Evolutionary conservation across 352 stramenopile genomes (phyloP), one percentile per base, ranked within the genome.

Genomic region (Globisporangium mamillatum): DNA sequence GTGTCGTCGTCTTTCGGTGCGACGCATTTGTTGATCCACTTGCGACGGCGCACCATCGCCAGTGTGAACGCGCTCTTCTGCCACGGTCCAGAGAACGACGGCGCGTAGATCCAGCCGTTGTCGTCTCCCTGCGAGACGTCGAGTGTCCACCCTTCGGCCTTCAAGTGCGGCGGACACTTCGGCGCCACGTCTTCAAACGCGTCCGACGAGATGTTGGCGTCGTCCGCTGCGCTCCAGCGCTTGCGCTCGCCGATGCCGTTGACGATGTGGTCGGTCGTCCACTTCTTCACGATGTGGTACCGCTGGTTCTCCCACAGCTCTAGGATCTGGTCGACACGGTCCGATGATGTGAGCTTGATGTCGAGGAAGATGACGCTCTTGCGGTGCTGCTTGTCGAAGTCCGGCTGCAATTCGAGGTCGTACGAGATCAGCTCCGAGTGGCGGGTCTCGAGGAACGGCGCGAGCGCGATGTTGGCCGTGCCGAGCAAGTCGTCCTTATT

Each of bases 251-350:
- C 84, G 0, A 74, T 50, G 27, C 69, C 84, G 0, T 74, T 50
- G 29, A 90, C 74, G 38, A 89, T 58, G 46, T 76, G 80, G 44
- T 92, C 81, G 20, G 73, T 83, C 16, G 79, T 91, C 84, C 86
- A 95, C 54, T 89, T 91, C 69, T 89, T 86, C 64, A 91, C 74
- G 55, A 92, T 77, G 64, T 90, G 78, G 72, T 84, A 93, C 22
- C 84, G 82, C 70, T 95, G 83, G 74, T 93, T 91, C 75, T 95
- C 86, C 86, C 86, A 95, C 22, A 93, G 78, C 72, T 93, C 86
- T 6, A 95, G 75, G 22, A 90, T 75, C 63, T 84, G 73, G 65
- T 92, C 85, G 22, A 88, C 79, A 32, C 66, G 71, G 46, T 87
- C 80, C 25, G 81, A 79, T 3, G 75, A 74, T 41, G 65, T 80